Evolutionary conservation across 1,139 yeast species (phyloP).

Genomic region (Magnusiomyces tetraspermus): DNA sequence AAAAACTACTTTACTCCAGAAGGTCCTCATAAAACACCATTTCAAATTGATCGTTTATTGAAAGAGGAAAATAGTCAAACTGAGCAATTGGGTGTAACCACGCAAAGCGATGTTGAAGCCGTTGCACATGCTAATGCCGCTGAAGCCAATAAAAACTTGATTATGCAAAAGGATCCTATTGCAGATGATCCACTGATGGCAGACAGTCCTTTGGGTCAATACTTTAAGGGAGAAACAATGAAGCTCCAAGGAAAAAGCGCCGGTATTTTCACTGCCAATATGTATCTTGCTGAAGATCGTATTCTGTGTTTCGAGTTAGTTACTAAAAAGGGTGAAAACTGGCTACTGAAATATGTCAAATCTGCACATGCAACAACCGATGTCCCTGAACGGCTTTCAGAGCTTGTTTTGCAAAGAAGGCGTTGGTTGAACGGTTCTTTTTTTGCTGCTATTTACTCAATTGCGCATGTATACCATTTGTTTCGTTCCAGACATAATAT

Average conservation of each 20-base stretch:
- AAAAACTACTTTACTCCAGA: not conserved
- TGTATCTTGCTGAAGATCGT: constrained; percentile 95
- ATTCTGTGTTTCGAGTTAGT: constrained; percentile 88
- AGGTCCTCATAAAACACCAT: not conserved
- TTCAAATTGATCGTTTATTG: not conserved
- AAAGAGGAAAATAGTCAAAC: not conserved
- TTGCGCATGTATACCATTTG: constrained; percentile 60
- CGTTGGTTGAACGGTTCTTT: constrained; percentile 96
- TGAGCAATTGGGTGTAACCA: not conserved
- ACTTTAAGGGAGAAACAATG: constrained; percentile 77
- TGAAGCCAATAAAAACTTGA: not conserved
- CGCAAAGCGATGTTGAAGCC: constrained; percentile 10
- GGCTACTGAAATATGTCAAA: constrained; percentile 84
- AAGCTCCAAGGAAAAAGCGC: constrained; percentile 44
- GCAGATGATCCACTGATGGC: constrained; percentile 29
- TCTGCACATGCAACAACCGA: constrained; percentile 92
- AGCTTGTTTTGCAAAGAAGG: constrained; percentile 82
- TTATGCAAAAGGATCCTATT: constrained; percentile 45
- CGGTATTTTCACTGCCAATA: constrained; percentile 83
- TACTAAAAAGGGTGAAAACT: constrained; percentile 64
- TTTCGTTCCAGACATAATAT: constrained; percentile 74
- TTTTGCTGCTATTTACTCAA: constrained; percentile 84
- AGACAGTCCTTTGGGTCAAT: constrained; percentile 77
- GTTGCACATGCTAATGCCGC: not conserved
- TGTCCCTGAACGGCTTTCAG: constrained; percentile 82